These are phyloP conservation scores for Mollisiaceae sp. DNA, from an alignment of 2,329 filamentous ascomycete species.

Conservation along the genomic window DNA sequence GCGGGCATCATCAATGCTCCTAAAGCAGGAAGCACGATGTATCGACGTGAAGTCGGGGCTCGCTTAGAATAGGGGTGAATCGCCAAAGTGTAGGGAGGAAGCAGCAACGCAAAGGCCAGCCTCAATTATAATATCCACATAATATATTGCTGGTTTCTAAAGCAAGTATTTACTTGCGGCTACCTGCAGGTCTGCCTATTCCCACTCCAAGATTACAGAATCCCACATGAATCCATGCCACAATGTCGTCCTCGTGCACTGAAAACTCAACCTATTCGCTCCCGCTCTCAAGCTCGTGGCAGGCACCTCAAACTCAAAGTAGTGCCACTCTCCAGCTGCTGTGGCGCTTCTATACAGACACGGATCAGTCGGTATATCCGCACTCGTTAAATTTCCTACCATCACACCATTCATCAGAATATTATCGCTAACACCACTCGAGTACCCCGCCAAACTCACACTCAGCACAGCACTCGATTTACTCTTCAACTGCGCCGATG, in stretches of 20 bases:
- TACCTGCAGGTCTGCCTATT: neutral
- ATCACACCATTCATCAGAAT: slow-evolving; percentile 45
- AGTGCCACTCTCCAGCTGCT: slow-evolving; percentile 49
- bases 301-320: slow-evolving; percentile 45
- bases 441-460: slow-evolving; percentile 13
- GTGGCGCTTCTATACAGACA: slow-evolving; percentile 50
- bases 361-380: slow-evolving; percentile 45
- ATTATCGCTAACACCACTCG: slow-evolving; percentile 41
- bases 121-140: too few species aligned
- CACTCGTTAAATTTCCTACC: slow-evolving; percentile 45
- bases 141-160: too few species aligned
- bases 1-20: slow-evolving; percentile 6
- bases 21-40: slow-evolving; percentile 12
- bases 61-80: slow-evolving; percentile 9
- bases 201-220: slow-evolving; percentile 46
- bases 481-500: neutral
- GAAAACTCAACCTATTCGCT: slow-evolving; percentile 46
- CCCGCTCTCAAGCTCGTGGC: slow-evolving; percentile 43
- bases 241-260: slow-evolving; percentile 42
- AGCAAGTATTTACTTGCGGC: too few species aligned
- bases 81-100: too few species aligned
- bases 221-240: slow-evolving; percentile 52
- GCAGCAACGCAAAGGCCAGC: too few species aligned
- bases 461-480: neutral
- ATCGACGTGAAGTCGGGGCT: slow-evolving; percentile 1